phyloP scores from a whole-genome alignment of 257 asterid species.

The Nicotiana otophora region DNA sequence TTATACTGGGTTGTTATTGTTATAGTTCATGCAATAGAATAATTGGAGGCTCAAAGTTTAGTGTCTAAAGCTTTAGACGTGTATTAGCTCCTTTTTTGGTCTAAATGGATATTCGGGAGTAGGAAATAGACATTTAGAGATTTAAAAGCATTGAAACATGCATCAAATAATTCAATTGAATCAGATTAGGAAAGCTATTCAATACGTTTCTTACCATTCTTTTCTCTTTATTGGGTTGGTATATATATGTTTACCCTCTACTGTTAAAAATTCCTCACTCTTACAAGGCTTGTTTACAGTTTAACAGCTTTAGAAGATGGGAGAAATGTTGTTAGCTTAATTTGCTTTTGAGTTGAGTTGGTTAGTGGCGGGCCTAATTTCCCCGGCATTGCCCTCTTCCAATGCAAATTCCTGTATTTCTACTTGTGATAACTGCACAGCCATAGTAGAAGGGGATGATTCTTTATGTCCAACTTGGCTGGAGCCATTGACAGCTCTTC shows the following conservation, averaged over 20 bases:
- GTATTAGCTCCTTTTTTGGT: too few species aligned
- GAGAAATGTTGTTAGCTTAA: background rate
- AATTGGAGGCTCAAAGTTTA: background rate
- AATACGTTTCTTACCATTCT: background rate
- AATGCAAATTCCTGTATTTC: constrained; percentile 17
- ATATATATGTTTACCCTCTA: background rate
- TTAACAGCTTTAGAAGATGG: background rate
- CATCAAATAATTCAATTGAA: background rate
- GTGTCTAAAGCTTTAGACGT: background rate
- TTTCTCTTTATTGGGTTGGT: background rate
- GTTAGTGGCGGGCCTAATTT: constrained; percentile 8
- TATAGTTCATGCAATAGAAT: background rate
- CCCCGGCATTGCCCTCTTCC: constrained; percentile 19
- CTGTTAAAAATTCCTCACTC: background rate
- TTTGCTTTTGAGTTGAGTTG: background rate
- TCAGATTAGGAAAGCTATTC: background rate
- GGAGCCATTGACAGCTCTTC: constrained; percentile 19
- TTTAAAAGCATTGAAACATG: background rate
- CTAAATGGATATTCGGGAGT: too few species aligned
- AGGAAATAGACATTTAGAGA: too few species aligned
- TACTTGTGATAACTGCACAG: constrained; percentile 9
- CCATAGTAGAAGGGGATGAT: constrained; percentile 11
- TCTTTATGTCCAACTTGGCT: constrained; percentile 19
- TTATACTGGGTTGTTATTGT: too few species aligned
- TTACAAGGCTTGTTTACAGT: background rate